Percentiles rank a stretch among this genome's conserved stretches.
phyloP scores from a whole-genome alignment of 805 yeast species.

The Candida montana region DNA sequence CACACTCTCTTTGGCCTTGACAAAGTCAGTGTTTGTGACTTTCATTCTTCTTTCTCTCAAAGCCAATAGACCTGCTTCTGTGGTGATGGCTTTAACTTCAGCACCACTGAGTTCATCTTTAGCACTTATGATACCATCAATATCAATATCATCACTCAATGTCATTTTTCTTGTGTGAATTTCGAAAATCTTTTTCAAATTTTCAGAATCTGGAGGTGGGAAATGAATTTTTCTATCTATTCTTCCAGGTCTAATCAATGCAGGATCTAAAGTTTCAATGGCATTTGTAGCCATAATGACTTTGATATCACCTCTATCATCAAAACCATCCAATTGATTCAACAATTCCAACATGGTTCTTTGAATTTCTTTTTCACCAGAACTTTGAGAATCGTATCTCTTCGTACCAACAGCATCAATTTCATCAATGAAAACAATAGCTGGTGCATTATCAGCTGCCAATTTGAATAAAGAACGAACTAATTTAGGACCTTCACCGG shows the following conservation, averaged over 20 bases:
- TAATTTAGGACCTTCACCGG: slow-evolving; percentile 97
- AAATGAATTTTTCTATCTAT: slow-evolving; percentile 93
- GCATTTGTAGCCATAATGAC: slow-evolving; percentile 98
- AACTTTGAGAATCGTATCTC: slow-evolving; percentile 82
- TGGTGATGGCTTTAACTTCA: slow-evolving; percentile 94
- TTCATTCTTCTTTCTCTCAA: slow-evolving; percentile 96
- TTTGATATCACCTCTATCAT: slow-evolving; percentile 94
- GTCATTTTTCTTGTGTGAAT: slow-evolving; percentile 95
- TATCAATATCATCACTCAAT: slow-evolving; percentile 77
- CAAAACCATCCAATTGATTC: slow-evolving; percentile 95
- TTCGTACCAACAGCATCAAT: slow-evolving; percentile 99
- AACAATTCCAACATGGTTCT: slow-evolving; percentile 95
- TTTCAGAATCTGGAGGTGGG: slow-evolving; percentile 91
- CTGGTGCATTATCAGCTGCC: slow-evolving; percentile 95
- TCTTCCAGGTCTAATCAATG: slow-evolving; percentile 94
- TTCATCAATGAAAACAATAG: slow-evolving; percentile 98
- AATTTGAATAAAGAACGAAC: slow-evolving; percentile 92
- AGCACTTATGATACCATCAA: slow-evolving; percentile 81
- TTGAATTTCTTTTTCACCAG: slow-evolving; percentile 96
- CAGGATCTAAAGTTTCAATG: slow-evolving; percentile 92
- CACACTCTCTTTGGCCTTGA: slow-evolving; percentile 89
- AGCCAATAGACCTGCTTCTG: slow-evolving; percentile 95
- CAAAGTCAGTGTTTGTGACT: slow-evolving; percentile 90
- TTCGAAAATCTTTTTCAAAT: slow-evolving; percentile 86
- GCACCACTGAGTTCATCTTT: slow-evolving; percentile 97